phyloP scores from a whole-genome alignment of 1,139 yeast species.

The Kodamaea sp. region DNA sequence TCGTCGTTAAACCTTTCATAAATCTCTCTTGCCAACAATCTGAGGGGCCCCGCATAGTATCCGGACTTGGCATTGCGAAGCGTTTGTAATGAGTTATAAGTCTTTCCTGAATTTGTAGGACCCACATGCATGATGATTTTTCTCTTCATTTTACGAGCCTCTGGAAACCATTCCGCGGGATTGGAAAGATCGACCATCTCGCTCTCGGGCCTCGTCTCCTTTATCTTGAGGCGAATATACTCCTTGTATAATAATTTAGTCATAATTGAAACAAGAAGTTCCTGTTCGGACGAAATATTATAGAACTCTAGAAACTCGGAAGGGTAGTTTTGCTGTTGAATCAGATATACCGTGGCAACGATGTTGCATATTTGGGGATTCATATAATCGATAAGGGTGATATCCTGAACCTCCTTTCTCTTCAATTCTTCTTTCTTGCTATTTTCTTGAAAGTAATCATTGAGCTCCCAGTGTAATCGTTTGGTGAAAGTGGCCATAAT shows the following conservation, averaged over 20 bases:
- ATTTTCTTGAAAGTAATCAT: neutral
- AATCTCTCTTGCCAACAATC: slow-evolving; percentile 88
- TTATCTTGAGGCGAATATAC: slow-evolving; percentile 19
- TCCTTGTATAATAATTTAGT: slow-evolving; percentile 26
- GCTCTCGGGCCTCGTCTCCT: slow-evolving; percentile 14
- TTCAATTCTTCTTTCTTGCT: neutral
- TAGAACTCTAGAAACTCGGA: slow-evolving; percentile 19
- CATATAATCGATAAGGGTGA: slow-evolving; percentile 25
- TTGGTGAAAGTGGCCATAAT: slow-evolving; percentile 5
- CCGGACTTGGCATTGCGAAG: slow-evolving; percentile 75
- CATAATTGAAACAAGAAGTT: slow-evolving; percentile 23
- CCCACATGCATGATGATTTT: slow-evolving; percentile 90
- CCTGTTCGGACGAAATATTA: slow-evolving; percentile 18
- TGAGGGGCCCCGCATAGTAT: slow-evolving; percentile 90
- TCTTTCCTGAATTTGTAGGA: slow-evolving; percentile 97
- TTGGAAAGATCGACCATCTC: slow-evolving; percentile 54
- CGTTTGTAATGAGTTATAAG: slow-evolving; percentile 75
- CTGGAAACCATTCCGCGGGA: slow-evolving; percentile 89
- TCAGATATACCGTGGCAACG: slow-evolving; percentile 19
- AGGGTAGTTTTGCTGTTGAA: slow-evolving; percentile 23
- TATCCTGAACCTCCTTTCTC: slow-evolving; percentile 1
- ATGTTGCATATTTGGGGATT: slow-evolving; percentile 31
- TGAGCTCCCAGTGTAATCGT: slow-evolving; percentile 6
- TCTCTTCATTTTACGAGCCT: slow-evolving; percentile 77
- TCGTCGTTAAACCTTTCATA: slow-evolving; percentile 74